These are phyloP conservation scores for Magnusiomyces ingens DNA, from an alignment of 1,139 yeast genomes.

Conservation along the genomic window DNA sequence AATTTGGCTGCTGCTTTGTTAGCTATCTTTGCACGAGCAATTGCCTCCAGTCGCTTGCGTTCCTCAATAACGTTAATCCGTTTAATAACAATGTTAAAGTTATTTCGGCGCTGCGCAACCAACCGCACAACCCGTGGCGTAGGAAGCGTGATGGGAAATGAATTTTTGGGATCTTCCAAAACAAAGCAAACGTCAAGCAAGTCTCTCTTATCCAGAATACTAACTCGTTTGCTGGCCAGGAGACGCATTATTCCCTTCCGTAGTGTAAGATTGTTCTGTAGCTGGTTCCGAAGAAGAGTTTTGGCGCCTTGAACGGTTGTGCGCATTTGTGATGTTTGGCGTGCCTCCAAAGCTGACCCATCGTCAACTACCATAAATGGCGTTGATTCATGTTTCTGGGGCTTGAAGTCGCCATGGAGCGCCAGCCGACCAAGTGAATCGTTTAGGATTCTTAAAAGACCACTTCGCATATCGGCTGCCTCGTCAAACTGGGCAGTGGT, in stretches of 20 bases:
- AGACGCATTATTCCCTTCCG: slow-evolving; percentile 59
- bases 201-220: slow-evolving; percentile 54
- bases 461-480: slow-evolving; percentile 46
- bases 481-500: slow-evolving; percentile 51
- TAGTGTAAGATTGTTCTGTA: slow-evolving; percentile 58
- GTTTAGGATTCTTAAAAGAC: slow-evolving; percentile 44
- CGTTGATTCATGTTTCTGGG: slow-evolving; percentile 12
- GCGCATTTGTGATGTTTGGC: slow-evolving; percentile 37
- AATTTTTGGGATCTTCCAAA: slow-evolving; percentile 57
- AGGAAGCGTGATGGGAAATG: slow-evolving; percentile 53
- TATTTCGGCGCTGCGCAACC: slow-evolving; percentile 47
- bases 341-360: slow-evolving; percentile 37
- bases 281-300: slow-evolving; percentile 57
- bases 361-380: slow-evolving; percentile 19
- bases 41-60: slow-evolving; percentile 1
- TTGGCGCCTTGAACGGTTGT: slow-evolving; percentile 57
- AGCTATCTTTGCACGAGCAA: background rate
- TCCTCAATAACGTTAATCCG: slow-evolving; percentile 3
- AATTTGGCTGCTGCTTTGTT: background rate
- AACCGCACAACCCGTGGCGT: slow-evolving; percentile 65
- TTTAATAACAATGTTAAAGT: slow-evolving; percentile 38
- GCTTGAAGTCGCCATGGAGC: slow-evolving; percentile 42
- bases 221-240: slow-evolving; percentile 45
- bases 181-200: slow-evolving; percentile 62
- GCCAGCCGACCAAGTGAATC: slow-evolving; percentile 64